These are phyloP conservation scores for Infundibulicybe gibba DNA, from an alignment of 768 basidiomycete genomes.

Conservation along the genomic window DNA sequence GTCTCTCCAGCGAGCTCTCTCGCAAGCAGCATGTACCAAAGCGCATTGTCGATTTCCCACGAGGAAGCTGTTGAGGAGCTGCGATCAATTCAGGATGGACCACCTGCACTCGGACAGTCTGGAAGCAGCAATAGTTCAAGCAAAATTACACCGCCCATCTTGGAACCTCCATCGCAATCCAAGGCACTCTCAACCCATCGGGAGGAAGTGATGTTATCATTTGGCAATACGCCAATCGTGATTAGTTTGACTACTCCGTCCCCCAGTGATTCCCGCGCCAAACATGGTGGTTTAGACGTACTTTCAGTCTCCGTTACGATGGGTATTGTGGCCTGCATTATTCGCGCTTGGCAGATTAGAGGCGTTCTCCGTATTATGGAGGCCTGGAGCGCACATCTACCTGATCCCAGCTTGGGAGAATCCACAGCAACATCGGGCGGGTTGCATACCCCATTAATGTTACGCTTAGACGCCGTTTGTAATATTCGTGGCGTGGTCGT, in stretches of 20 bases:
- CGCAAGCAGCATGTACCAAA: constrained; percentile 74
- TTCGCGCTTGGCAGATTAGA: constrained; percentile 55
- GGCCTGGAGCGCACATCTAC: constrained; percentile 19
- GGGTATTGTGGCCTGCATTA: constrained; percentile 52
- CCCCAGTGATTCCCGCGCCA: constrained; percentile 12
- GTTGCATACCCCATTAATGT: not conserved
- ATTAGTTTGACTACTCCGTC: constrained; percentile 51
- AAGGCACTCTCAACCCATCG: constrained; percentile 5
- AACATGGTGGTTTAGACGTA: constrained; percentile 18
- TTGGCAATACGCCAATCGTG: constrained; percentile 60
- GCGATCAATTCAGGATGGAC: constrained; percentile 3
- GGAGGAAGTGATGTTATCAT: constrained; percentile 53
- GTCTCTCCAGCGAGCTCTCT: constrained; percentile 43
- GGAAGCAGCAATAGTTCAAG: no score
- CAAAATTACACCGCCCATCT: no score
- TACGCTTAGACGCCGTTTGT: not conserved
- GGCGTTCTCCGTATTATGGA: constrained; percentile 40
- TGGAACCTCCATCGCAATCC: no score
- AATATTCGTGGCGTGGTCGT: constrained; percentile 39
- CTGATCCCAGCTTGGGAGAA: not conserved
- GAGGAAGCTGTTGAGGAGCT: no score
- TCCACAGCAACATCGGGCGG: not conserved
- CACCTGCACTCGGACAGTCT: constrained; percentile 8
- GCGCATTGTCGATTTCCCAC: constrained; percentile 49
- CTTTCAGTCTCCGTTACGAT: constrained; percentile 37